These are phyloP conservation scores for Mycena indigotica DNA, from an alignment of 768 basidiomycete genomes.

Conservation along the genomic window DNA sequence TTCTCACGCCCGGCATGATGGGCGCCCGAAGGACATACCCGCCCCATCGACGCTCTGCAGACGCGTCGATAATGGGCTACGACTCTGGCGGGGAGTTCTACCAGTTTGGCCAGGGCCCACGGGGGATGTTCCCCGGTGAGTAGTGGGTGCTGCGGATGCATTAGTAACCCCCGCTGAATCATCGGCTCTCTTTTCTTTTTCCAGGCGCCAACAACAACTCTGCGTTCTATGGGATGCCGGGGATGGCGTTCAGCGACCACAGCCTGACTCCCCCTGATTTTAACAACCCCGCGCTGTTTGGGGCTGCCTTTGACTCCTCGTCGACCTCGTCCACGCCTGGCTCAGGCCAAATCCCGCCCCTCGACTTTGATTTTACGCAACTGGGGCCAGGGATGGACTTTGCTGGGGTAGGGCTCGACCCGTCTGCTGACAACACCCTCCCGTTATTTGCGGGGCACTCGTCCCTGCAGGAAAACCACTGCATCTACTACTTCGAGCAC, in stretches of 20 bases:
- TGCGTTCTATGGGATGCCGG: constrained; percentile 39
- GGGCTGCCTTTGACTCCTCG: constrained; percentile 12
- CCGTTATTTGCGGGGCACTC: constrained; percentile 39
- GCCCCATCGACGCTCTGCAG: constrained; percentile 37
- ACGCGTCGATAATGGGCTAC: constrained; percentile 23
- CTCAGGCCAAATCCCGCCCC: constrained; percentile 24
- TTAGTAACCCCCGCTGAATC: constrained; percentile 22
- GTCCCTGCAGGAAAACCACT: constrained; percentile 55
- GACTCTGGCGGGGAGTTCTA: constrained; percentile 20
- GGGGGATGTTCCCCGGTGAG: constrained; percentile 40
- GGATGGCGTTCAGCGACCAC: constrained; percentile 36
- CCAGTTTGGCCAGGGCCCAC: constrained; percentile 27
- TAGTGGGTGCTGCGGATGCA: constrained; percentile 15
- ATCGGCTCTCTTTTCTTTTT: constrained; percentile 5
- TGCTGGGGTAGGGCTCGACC: constrained; percentile 37
- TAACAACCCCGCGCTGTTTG: background rate
- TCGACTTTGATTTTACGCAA: constrained; percentile 37
- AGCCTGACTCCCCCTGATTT: constrained; percentile 28
- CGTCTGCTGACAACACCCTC: constrained; percentile 29
- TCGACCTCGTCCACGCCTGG: constrained; percentile 26
- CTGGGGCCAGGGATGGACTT: constrained; percentile 34
- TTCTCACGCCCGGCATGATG: constrained; percentile 35
- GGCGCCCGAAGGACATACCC: constrained; percentile 27
- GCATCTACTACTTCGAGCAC: constrained; percentile 75
- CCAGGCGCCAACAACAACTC: constrained; percentile 43